Base-by-base conservation (phyloP, 257 asterid genomes). In the Ehretia macrophylla region DNA sequence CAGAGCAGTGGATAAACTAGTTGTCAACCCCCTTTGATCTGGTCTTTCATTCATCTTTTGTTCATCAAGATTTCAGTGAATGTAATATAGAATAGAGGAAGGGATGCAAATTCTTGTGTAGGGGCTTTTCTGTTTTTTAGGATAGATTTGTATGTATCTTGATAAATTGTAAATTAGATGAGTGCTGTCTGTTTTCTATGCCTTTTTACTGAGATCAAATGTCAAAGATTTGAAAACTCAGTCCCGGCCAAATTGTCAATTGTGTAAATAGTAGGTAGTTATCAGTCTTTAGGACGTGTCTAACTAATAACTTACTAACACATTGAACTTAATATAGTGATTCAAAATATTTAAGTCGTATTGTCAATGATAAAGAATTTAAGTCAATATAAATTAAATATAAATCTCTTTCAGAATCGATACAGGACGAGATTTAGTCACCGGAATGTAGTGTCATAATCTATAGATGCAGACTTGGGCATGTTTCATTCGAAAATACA, bases 1-100 rank as follows among this genome's bases (percentile, higher is more conserved):
- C 75, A 69, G 75, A 76, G 72, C 58, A 60, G 54, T 35, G 77
- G 60, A 23, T 86, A 74, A 66, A 68, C 72, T 70, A 37, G 10
- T 10, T 39, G 59, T 37, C 18, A 14, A 11, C 11, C 14, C 11
- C 14, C 22, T 39, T 56, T 62, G 12, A 38, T 44, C 38, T 60
- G 60, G 12, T 56, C 40, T 17, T 6, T 65, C 35, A 27, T 27
- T 27, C 35, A 1, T 27, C 6, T 27, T 27, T 27, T 27, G 35
- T 27, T 27, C 35, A 27, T 3, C 35, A 27, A 27, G 23, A 19
- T 17, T 27, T 51, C 57, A 11, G 21, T 20, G 27, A 14, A 52
- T 22, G 54, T 17, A 4, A 9, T 49, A 49, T 17, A 0, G 14
- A 49, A 49, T 16, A 20, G 2, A 49, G 20, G 10, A 17, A 21